Base-by-base conservation (phyloP, 2,329 filamentous ascomycete species). In the Ophiostoma piceae region DNA sequence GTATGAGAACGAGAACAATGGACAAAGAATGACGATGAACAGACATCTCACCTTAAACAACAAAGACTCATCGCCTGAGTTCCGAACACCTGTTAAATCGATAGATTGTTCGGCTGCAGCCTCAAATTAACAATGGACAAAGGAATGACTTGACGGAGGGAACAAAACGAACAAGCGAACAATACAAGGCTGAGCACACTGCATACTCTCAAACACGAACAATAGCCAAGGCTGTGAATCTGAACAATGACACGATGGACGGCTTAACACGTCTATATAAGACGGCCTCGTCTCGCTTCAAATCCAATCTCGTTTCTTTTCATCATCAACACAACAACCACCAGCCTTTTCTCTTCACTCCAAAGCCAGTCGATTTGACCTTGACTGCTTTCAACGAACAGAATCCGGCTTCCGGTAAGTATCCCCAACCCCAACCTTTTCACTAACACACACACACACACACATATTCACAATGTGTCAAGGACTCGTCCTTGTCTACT, bases 381-480 rank as follows among this genome's bases (percentile, higher is more conserved):
- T 62, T 62, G 57, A 26, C 54, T 32, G 22, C 60, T 37, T 65
- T 19, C 35, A 37, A n/a, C 6, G 29, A 26, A 39, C 3, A 65
- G 39, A 6, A 32, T 29, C 5, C 16, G 32, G 60, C 8, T 7
- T n/a, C 4, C 12, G 32, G 57, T 62, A 62, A 64, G 29, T 64
- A 19, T 64, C 11, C 60, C 29, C 29, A 8, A 12, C 60, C 12
- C 60, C 60, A 19, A 32, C 32, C n/a, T n/a, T n/a, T n/a, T n/a
- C n/a, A n/a, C n/a, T n/a, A n/a, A n/a, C n/a, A n/a, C 26, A 29
- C 2, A 14, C 32, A n/a, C 62, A 39, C 19, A n/a, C 19, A 35
- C 62, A 9, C 29, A 69, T 12, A 19, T 35, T 11, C 62, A 39
- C 39, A 41, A 71, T 71, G 71, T 71, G 71, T n/a, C 69, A 67